These are phyloP conservation scores for Tubosaeta sp. DNA, from an alignment of 768 basidiomycete species.

Conservation along the genomic window DNA sequence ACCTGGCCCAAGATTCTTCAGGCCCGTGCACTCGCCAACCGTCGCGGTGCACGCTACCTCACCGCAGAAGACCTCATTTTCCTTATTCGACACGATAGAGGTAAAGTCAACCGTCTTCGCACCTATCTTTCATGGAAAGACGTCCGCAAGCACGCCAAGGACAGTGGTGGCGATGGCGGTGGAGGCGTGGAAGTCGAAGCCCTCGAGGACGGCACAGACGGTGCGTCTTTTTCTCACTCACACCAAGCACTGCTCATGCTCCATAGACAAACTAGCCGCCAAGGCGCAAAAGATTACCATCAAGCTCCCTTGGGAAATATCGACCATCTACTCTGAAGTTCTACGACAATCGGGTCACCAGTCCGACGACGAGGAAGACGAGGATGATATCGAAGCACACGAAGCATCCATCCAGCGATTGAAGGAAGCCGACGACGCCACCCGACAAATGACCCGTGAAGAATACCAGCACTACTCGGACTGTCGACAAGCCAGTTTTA, in stretches of 20 bases:
- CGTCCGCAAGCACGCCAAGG: conserved; percentile 91
- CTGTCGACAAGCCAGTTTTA: conserved; percentile 94
- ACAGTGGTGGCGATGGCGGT: conserved; percentile 77
- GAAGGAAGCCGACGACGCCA: conserved; percentile 94
- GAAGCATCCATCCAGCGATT: conserved; percentile 89
- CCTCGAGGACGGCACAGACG: conserved; percentile 79
- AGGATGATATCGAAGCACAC: conserved; percentile 93
- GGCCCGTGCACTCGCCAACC: conserved; percentile 77
- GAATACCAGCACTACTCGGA: conserved; percentile 97
- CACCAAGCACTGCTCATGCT: background rate
- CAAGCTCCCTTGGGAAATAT: conserved; percentile 94
- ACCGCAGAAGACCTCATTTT: conserved; percentile 95
- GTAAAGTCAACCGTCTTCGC: conserved; percentile 87
- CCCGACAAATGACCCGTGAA: conserved; percentile 92
- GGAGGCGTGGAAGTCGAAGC: conserved; percentile 80
- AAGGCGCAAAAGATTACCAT: conserved; percentile 93
- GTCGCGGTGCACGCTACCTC: conserved; percentile 80
- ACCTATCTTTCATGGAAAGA: conserved; percentile 98
- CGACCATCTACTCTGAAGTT: conserved; percentile 87
- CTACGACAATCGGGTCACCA: conserved; percentile 71
- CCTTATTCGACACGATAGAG: conserved; percentile 89
- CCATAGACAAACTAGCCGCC: conserved; percentile 67
- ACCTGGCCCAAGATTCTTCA: conserved; percentile 65
- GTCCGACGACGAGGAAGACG: conserved; percentile 93
- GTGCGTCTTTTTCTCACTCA: conserved; percentile 34